Base-by-base conservation (phyloP, 2,329 filamentous ascomycete genomes). In the Fusarium pseudocircinatum region DNA sequence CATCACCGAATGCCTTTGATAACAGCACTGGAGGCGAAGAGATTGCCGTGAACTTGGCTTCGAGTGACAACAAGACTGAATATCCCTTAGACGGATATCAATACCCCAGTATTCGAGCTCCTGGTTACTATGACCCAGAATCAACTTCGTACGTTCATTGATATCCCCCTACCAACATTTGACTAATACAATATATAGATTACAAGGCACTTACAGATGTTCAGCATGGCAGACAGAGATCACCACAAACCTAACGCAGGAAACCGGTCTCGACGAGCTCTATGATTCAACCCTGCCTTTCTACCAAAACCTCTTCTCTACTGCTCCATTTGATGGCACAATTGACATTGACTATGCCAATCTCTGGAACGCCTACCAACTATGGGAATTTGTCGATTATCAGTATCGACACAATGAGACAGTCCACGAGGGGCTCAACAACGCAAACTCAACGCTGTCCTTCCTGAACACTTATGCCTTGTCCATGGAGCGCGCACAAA, bases 21-120 rank as follows among this genome's bases (percentile, higher is more conserved):
- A 61, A 63, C 18, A 62, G 61, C 26, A 78, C 78, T 18, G 81
- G 80, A 8, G 80, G 79, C 28, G 49, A 67, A 15, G 78, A 80
- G 40, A 84, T 87, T 18, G 85, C 89, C 70, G 88, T 85, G 42
- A 77, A 81, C 47, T 75, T 78, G 39, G 60, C 61, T 9, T 43
- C 63, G 5, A 60, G 67, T 28, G 72, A 90, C 16, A 89, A 87
- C 9, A 81, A 84, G 6, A 83, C 93, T 11, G 83, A 90, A 32
- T 89, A 89, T 44, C 95, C 95, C 0, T 82, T 97, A 76, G 84
- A 88, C 60, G 94, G 94, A 15, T 97, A 95, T 79, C 95, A 97
- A 79, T 90, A 97, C 73, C 92, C 96, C 24, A 89, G 89, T 3
- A 84, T 97, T 42, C 83, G 87, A 49, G 87, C 88, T 1, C 80